A percentile compares a stretch with the other conserved stretches of the same genome.
Evolutionary conservation across 305 asterid genomes (phyloP).

Genomic region (Fraxinus albicans): DNA sequence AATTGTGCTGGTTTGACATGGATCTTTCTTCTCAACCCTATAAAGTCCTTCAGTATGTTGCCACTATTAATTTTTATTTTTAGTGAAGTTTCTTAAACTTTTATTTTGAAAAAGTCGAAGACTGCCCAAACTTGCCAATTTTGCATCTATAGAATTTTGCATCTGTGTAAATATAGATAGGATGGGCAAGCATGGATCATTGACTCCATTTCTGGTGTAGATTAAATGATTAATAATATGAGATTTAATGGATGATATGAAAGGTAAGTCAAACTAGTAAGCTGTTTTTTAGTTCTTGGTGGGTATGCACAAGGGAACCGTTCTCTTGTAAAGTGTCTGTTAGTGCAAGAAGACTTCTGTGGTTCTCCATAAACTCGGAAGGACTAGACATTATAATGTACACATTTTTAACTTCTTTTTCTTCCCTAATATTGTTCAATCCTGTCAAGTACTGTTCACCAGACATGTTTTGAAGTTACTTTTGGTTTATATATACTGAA

Average conservation of each 20-base stretch:
- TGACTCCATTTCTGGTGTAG: not conserved
- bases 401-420: not conserved
- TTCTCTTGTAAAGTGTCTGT: not conserved
- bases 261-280: not conserved
- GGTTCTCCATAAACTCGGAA: not conserved
- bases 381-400: not conserved
- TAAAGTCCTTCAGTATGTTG: conserved; percentile 70
- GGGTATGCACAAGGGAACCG: not conserved
- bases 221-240: not conserved
- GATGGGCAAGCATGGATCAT: not conserved
- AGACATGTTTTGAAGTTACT: not conserved
- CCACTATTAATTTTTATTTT: conserved; percentile 6
- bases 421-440: not conserved
- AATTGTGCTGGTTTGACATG: conserved; percentile 98
- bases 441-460: not conserved
- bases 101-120: conserved; percentile 27
- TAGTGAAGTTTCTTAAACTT: not conserved
- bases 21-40: conserved; percentile 93
- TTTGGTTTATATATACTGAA: not conserved
- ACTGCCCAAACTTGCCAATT: conserved; percentile 36
- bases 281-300: not conserved
- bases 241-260: not conserved
- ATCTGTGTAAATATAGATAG: not conserved
- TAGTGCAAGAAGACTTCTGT: not conserved
- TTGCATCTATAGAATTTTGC: not conserved